phyloP scores from a whole-genome alignment of 768 basidiomycete species.

The Tricholoma matsutake region DNA sequence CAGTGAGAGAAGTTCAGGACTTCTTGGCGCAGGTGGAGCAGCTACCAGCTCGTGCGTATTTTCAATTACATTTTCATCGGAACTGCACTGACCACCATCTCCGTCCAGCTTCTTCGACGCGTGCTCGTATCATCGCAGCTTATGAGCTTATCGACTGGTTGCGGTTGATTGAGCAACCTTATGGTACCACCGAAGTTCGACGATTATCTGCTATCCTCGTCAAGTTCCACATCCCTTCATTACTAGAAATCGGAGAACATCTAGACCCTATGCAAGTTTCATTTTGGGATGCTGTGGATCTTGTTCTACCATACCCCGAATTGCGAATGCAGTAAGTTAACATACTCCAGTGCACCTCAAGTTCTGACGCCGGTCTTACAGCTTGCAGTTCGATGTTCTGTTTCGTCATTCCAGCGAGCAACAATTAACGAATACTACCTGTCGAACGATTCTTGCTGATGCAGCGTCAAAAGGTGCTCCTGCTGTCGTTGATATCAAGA shows the following conservation, averaged over 20 bases:
- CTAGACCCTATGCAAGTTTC: conserved; percentile 40
- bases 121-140: conserved; percentile 36
- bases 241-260: conserved; percentile 41
- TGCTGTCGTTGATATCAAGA: conserved; percentile 29
- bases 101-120: conserved; percentile 35
- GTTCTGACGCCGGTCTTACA: not conserved
- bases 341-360: not conserved
- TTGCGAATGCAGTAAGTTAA: conserved; percentile 14
- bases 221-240: conserved; percentile 38
- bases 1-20: conserved; percentile 29
- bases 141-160: conserved; percentile 65
- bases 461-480: conserved; percentile 25
- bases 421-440: conserved; percentile 24
- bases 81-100: not conserved
- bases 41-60: conserved; percentile 44
- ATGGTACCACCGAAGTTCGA: conserved; percentile 35
- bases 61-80: not conserved
- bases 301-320: conserved; percentile 21
- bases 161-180: conserved; percentile 40
- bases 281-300: conserved; percentile 39
- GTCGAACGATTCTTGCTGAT: conserved; percentile 34
- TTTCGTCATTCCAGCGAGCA: conserved; percentile 33
- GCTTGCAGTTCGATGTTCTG: conserved; percentile 40
- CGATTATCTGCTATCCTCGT: conserved; percentile 38
- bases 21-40: conserved; percentile 46